A percentile compares a stretch with the other conserved stretches of the same genome.
Conservation (phyloP, 1,139 yeast genomes). For the Suhomyces terraborum region DNA sequence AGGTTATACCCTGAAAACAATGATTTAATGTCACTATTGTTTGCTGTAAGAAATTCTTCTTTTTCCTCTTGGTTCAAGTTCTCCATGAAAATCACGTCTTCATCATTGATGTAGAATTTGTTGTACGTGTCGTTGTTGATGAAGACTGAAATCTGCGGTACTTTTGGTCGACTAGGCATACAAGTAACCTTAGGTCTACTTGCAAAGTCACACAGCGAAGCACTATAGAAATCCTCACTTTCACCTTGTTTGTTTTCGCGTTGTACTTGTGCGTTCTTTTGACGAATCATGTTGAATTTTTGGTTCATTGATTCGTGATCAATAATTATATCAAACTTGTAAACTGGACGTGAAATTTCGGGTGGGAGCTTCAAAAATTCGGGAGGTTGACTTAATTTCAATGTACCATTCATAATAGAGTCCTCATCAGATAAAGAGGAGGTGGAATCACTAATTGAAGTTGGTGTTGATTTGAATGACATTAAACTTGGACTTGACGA, state of each 20-base stretch:
- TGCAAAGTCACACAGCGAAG: conserved; percentile 18
- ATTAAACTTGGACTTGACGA: conserved; percentile 48
- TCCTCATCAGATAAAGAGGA: conserved; percentile 35
- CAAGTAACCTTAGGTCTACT: conserved; percentile 9
- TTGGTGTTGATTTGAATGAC: conserved; percentile 45
- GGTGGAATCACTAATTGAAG: conserved; percentile 43
- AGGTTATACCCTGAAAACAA: conserved; percentile 9
- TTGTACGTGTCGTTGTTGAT: conserved; percentile 35
- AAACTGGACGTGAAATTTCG: conserved; percentile 48
- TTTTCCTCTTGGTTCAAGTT: conserved; percentile 21
- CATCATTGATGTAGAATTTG: conserved; percentile 36
- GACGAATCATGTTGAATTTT: conserved; percentile 29
- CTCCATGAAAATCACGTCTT: conserved; percentile 22
- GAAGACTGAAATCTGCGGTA: conserved; percentile 42
- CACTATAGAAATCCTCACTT: conserved; percentile 12
- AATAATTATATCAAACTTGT: conserved; percentile 48
- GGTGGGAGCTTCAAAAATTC: conserved; percentile 49
- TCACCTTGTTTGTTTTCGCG: neutral
- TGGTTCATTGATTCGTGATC: conserved; percentile 47
- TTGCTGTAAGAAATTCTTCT: conserved; percentile 6
- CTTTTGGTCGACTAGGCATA: conserved; percentile 27
- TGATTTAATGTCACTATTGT: conserved; percentile 4
- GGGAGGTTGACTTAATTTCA: conserved; percentile 38
- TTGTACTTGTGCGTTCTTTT: conserved; percentile 13
- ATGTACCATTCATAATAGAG: conserved; percentile 13